Evolutionary conservation across 345 rosid species (phyloP), one percentile per base, ranked within the genome.

Genomic region (Reutealis trisperma): DNA sequence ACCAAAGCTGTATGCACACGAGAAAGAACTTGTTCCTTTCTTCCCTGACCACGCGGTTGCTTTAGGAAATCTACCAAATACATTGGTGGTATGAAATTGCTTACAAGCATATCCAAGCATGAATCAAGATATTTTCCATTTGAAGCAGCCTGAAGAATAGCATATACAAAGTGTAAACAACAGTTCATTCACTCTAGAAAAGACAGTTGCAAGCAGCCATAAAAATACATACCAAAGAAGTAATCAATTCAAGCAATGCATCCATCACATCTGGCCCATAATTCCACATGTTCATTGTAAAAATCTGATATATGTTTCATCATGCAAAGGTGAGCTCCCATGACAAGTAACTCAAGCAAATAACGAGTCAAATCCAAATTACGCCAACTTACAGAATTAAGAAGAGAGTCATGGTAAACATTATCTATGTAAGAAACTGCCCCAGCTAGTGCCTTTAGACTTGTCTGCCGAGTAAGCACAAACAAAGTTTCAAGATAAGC

Each of bases 271-370:
- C 84, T 60, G 91, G 85, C 34, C 74, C 85, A 70, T 85, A 87
- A 66, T 84, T 87, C 98, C 99, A 93, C 89, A 93, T 61, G 81
- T 81, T 86, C 94, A 92, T 89, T 68, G 86, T 78, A 85, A 88
- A 93, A 75, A 96, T 86, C 96, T 93, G 87, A 59, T 72, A 75
- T 44, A 41, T 57, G 11, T 32, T 30, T 13, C 49, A 67, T 42
- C 42, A 74, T 52, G 34, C 64, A 77, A 58, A 69, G 54, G 78
- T 51, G 37, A 81, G 58, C 67, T 30, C 41, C 64, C 21, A 47
- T n/a, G 45, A 16, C 51, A 60, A 16, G 34, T 25, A 11, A 49
- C 0, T 49, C 22, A 5, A 9, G 44, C 30, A 21, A 49, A 63
- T 10, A 52, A 69, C 2, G 16, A 34, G 24, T 24, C 15, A 63